Evolutionary conservation across 768 basidiomycete genomes (phyloP).

Genomic region (Flagelloscypha sp.): DNA sequence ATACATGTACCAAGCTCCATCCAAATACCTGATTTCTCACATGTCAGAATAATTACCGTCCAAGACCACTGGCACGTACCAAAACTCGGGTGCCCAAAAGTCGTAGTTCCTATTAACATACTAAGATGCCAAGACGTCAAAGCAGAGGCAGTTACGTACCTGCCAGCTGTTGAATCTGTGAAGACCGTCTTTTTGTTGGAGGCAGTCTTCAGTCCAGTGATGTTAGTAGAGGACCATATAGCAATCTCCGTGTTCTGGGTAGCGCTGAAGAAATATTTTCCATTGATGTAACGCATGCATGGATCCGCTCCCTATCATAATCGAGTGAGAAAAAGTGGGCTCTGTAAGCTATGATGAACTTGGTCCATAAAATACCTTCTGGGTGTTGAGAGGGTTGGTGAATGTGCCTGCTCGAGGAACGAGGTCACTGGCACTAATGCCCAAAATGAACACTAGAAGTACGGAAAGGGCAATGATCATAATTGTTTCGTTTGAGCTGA

Average conservation of each 20-base stretch:
- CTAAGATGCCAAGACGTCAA: constrained; percentile 2
- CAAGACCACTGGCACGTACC: constrained; percentile 7
- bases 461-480: too few species aligned
- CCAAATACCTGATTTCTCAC: too few species aligned
- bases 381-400: too few species aligned
- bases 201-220: constrained; percentile 12
- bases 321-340: too few species aligned
- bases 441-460: too few species aligned
- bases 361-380: too few species aligned
- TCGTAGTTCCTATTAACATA: neutral
- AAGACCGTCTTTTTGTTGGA: constrained; percentile 3
- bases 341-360: too few species aligned
- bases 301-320: constrained; percentile 13
- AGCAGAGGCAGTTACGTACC: constrained; percentile 7
- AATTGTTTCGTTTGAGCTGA: too few species aligned
- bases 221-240: constrained; percentile 9
- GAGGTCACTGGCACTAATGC: too few species aligned
- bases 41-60: too few species aligned
- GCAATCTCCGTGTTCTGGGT: constrained; percentile 13
- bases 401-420: too few species aligned
- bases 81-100: constrained; percentile 12
- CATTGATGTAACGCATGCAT: constrained; percentile 13
- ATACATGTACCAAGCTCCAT: constrained; percentile 11
- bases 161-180: constrained; percentile 12
- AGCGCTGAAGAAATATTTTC: constrained; percentile 10